A percentile compares a stretch with the other conserved stretches of the same genome.
These are phyloP conservation scores for Coprinopsis sp. DNA, from an alignment of 768 basidiomycete species.

Conservation along the genomic window DNA sequence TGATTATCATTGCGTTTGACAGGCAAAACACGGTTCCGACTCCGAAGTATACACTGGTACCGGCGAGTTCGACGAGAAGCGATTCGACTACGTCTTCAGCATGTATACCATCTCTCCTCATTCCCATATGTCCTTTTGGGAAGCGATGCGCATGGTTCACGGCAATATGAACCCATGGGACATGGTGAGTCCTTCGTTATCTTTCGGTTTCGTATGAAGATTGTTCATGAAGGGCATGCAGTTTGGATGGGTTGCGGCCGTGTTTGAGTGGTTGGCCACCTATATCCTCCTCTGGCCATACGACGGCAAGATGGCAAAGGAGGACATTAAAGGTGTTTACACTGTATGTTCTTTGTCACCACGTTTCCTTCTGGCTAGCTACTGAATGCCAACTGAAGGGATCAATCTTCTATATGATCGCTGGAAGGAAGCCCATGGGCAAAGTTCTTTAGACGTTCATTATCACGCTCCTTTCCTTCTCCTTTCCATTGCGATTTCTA, in stretches of 20 bases:
- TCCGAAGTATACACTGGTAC: slow-evolving; percentile 30
- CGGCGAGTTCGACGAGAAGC: slow-evolving; percentile 36
- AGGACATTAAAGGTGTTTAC: slow-evolving; percentile 36
- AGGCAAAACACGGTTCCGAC: slow-evolving; percentile 44
- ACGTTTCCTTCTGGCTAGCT: background rate
- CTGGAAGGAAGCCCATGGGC: slow-evolving; percentile 19
- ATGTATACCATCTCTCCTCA: slow-evolving; percentile 38
- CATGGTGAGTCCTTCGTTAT: slow-evolving; percentile 19
- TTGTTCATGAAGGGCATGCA: slow-evolving; percentile 8
- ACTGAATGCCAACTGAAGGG: slow-evolving; percentile 18
- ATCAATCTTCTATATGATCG: slow-evolving; percentile 31
- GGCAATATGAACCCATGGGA: slow-evolving; percentile 38
- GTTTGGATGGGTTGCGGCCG: slow-evolving; percentile 40
- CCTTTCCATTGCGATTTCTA: background rate
- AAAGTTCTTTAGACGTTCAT: background rate
- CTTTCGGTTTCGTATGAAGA: background rate
- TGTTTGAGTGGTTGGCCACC: slow-evolving; percentile 37
- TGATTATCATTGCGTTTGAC: background rate
- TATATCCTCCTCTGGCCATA: slow-evolving; percentile 35
- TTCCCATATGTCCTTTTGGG: slow-evolving; percentile 33
- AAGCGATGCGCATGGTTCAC: slow-evolving; percentile 36
- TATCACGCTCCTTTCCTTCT: background rate
- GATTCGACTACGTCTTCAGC: slow-evolving; percentile 37
- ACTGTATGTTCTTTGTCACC: slow-evolving; percentile 25
- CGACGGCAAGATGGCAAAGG: slow-evolving; percentile 33